Evolutionary conservation across 495 filamentous ascomycete genomes (phyloP), one percentile per base, ranked within the genome.

Genomic region (Thermothielavioides terrestris): DNA sequence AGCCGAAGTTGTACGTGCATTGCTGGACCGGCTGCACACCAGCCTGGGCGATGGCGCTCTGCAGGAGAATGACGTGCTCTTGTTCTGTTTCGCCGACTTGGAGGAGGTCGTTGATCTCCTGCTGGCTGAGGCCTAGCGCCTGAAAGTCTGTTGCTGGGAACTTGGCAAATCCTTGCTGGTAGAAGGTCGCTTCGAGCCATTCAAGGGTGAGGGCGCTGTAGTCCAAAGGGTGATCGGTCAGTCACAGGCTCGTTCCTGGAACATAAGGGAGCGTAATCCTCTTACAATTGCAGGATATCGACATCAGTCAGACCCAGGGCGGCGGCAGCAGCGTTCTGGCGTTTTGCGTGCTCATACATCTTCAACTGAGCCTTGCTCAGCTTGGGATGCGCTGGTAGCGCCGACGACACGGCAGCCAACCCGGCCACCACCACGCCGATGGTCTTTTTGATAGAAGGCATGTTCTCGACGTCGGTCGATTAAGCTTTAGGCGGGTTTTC

Each of bases 251-350:
- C 6, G 6, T 30, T 30, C 27, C 11, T 6, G 11, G 11, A 6
- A 30, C 6, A 30, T 30, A n/a, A n/a, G n/a, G n/a, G n/a, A n/a
- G n/a, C n/a, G n/a, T n/a, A n/a, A n/a, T n/a, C n/a, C n/a, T 14
- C 79, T 63, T 72, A 85, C 82, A 85, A 85, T 75, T 85, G 78
- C 17, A 85, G 74, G 51, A 85, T 84, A 59, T 85, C 81, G 39
- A 82, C 59, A 63, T 85, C 82, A 14, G 66, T 71, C 44, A 85
- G 60, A 21, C 73, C 78, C 20, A 67, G 55, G 12, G 69, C 68
- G 10, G 75, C 73, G 20, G 75, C 76, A 0, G 74, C 71, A 5
- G 71, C 73, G 51, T 76, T 70, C 59, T 80, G 76, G 42, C 76
- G 70, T 59, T 70, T 78, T 42, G 64, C 58, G 38, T 70, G 49